phyloP scores from a whole-genome alignment of 73 alveolate genomes.

The Tetrahymena elliotti region DNA sequence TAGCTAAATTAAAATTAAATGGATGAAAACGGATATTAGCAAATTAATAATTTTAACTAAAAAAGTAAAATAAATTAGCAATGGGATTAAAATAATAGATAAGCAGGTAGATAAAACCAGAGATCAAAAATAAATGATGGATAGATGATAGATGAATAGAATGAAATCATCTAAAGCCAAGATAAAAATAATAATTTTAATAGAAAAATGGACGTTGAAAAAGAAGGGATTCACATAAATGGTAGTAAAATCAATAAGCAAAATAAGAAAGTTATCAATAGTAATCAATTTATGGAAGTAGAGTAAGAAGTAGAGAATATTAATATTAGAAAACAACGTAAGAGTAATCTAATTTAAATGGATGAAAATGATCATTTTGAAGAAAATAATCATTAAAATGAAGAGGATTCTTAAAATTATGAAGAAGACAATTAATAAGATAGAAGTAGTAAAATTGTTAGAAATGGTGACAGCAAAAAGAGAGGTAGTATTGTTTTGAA shows the following conservation, averaged over 20 bases:
- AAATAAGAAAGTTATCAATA: not conserved
- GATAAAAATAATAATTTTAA: not conserved
- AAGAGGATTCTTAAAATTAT: not conserved
- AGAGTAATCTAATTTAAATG: not conserved
- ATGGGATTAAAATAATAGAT: not conserved
- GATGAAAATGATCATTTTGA: not conserved
- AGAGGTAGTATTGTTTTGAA: not conserved
- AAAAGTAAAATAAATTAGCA: not conserved
- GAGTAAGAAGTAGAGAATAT: not conserved
- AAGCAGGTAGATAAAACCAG: not conserved
- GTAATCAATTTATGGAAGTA: not conserved
- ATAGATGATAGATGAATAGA: not conserved
- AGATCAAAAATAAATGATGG: not conserved
- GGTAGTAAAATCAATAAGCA: not conserved
- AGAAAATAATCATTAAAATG: not conserved
- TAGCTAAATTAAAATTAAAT: too few species aligned
- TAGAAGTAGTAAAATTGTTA: not conserved
- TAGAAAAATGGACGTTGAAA: not conserved
- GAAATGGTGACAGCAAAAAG: not conserved
- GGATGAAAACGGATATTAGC: not conserved
- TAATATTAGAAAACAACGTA: not conserved
- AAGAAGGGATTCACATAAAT: not conserved
- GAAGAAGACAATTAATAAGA: not conserved
- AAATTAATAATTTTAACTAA: too few species aligned
- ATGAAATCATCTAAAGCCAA: not conserved